Conservation (phyloP, 495 filamentous ascomycete genomes). For the Neurospora sp. region DNA sequence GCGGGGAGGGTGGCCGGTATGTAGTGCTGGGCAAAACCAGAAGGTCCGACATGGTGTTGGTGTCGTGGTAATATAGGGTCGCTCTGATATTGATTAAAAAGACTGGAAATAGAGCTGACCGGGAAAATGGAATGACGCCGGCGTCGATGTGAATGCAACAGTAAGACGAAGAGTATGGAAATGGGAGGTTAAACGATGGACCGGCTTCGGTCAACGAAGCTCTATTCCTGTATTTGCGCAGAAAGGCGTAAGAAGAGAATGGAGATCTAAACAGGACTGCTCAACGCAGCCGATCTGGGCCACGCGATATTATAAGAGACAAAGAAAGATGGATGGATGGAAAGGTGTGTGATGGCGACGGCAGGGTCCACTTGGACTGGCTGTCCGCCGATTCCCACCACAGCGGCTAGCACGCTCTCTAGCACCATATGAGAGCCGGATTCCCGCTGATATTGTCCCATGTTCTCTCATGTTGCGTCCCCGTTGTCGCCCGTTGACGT, state of each 20-base stretch:
- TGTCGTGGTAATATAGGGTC: slow-evolving; percentile 13
- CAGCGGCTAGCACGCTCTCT: slow-evolving; percentile 18
- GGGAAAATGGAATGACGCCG: slow-evolving; percentile 28
- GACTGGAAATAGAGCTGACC: slow-evolving; percentile 10
- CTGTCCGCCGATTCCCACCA: slow-evolving; percentile 8
- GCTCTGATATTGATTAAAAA: background rate
- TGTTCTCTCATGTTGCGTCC: background rate
- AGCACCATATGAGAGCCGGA: background rate
- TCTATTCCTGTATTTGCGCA: slow-evolving; percentile 23
- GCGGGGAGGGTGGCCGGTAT: slow-evolving; percentile 57
- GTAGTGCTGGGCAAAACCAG: slow-evolving; percentile 48
- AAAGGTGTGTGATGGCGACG: background rate
- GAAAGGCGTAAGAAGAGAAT: slow-evolving; percentile 24
- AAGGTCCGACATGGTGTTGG: slow-evolving; percentile 45
- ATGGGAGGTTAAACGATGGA: slow-evolving; percentile 27
- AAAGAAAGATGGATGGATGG: slow-evolving; percentile 2
- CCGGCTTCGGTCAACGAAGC: slow-evolving; percentile 44
- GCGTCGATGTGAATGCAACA: slow-evolving; percentile 26
- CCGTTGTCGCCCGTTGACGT: slow-evolving; percentile 1
- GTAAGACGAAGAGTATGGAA: slow-evolving; percentile 16
- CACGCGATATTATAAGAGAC: slow-evolving; percentile 21
- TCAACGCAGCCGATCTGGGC: slow-evolving; percentile 15
- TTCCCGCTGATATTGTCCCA: slow-evolving; percentile 1
- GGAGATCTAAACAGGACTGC: slow-evolving; percentile 13
- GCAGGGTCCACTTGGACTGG: slow-evolving; percentile 2